Evolutionary conservation across 208 protist species (phyloP).

Genomic region (Porcisia hertigi): DNA sequence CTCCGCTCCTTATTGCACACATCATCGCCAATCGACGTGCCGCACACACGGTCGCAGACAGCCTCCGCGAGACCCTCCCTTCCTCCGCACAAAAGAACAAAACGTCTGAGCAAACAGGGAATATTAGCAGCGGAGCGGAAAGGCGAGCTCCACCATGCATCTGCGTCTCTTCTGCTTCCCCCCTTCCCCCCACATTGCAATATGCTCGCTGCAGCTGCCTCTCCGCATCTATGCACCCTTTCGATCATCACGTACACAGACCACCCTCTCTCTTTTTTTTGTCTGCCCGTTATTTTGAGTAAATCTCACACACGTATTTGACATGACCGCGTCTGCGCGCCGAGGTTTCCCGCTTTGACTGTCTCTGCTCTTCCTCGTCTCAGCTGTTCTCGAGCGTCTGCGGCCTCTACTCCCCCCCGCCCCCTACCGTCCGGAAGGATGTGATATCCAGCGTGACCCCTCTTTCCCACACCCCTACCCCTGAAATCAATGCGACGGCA

Average conservation of each 20-base stretch:
- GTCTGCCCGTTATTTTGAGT: too few species aligned
- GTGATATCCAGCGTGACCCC: neutral
- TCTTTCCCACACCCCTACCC: neutral
- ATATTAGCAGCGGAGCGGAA: too few species aligned
- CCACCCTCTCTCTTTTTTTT: neutral
- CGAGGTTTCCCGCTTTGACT: neutral
- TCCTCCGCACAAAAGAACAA: too few species aligned
- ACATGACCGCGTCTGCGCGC: neutral
- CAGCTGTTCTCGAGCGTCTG: neutral
- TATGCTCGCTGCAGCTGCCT: neutral
- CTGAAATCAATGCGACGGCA: neutral
- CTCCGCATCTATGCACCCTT: neutral
- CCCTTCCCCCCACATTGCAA: too few species aligned
- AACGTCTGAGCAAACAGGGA: too few species aligned
- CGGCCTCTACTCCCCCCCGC: too few species aligned
- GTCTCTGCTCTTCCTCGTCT: neutral
- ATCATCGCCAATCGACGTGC: too few species aligned
- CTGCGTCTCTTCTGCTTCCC: too few species aligned
- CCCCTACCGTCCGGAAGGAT: neutral
- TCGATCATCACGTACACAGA: neutral
- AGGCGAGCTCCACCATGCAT: too few species aligned
- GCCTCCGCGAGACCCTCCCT: too few species aligned
- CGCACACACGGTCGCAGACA: too few species aligned
- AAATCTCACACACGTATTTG: neutral
- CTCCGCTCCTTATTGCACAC: too few species aligned